Percentiles rank a stretch among this genome's conserved stretches.
These are phyloP conservation scores for Nannochloris sp. DNA, from an alignment of 139 green algal genomes.

Conservation along the genomic window DNA sequence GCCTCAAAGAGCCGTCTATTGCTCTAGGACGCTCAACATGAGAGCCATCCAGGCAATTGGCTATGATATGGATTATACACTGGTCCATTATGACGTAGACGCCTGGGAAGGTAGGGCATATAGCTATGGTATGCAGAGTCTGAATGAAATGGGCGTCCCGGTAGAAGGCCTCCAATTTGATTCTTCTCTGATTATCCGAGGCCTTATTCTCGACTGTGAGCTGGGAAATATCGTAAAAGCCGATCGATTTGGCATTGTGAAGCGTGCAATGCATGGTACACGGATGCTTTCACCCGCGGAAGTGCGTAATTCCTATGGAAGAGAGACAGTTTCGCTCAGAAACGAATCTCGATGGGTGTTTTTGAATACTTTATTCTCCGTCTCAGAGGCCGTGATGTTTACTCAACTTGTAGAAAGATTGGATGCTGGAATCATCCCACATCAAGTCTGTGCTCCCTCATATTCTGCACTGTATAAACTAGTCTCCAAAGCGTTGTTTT, in stretches of 20 bases:
- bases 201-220: conserved; percentile 55
- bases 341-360: conserved; percentile 83
- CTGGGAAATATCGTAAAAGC: conserved; percentile 59
- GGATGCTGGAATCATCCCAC: conserved; percentile 61
- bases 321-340: conserved; percentile 81
- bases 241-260: conserved; percentile 69
- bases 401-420: conserved; percentile 86
- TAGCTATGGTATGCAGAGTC: conserved; percentile 26
- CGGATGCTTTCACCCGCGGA: conserved; percentile 74
- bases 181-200: conserved; percentile 73
- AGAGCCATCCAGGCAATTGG: conserved; percentile 83
- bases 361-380: conserved; percentile 93
- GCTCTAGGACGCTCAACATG: conserved; percentile 88
- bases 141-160: conserved; percentile 49
- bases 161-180: conserved; percentile 86
- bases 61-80: conserved; percentile 82
- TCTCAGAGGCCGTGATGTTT: conserved; percentile 71
- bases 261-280: conserved; percentile 90
- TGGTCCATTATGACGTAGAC: conserved; percentile 92
- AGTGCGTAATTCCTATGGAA: conserved; percentile 69
- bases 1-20: conserved; percentile 84
- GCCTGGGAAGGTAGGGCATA: conserved; percentile 89
- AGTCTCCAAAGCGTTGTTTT: conserved; percentile 79
- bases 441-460: conserved; percentile 26
- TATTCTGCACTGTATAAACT: conserved; percentile 66